Base-by-base conservation (phyloP, 2,329 filamentous ascomycete species). In the Ascochyta fabae region DNA sequence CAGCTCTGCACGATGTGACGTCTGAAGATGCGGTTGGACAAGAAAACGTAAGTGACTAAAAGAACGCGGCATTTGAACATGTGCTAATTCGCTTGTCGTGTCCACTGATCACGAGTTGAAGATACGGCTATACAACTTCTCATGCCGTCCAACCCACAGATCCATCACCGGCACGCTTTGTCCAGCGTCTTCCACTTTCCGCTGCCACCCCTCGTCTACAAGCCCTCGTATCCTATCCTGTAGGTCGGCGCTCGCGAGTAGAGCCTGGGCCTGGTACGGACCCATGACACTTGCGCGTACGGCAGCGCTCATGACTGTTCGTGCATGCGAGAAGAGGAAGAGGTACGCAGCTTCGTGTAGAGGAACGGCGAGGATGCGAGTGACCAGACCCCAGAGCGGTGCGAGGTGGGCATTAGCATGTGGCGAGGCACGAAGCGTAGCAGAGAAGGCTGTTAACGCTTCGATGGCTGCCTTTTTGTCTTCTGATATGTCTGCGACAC, bases 41-140 rank as follows among this genome's bases (percentile, higher is more conserved):
- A 46, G 2, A 19, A 12, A 9, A 19, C 26, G 3, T 4, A 7
- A 6, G n/a, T 15, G 22, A 22, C 10, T n/a, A 1, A 38, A 12
- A 26, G 10, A 19, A 5, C 6, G 2, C n/a, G 27, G 13, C 29
- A 13, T 19, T 19, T 19, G 19, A 19, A 19, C 19, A 19, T 19
- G 19, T 19, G 27, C 27, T 29, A 10, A 10, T 9, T 29, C 27
- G 8, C 3, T 29, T 8, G 4, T 10, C 10, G 29, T 5, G 12
- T 12, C 13, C 16, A 6, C 7, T 3, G 3, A 35, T 66, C 69
- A 94, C 66, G 90, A 93, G 76, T 95, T 95, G 71, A 95, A 95
- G 50, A 95, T 94, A 65, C 91, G 85, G 55, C 90, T 93, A 74
- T 95, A 95, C 61, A 95, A 74, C 71, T 91, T 79, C 80, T 95